These are phyloP conservation scores for Corniculantispora saksenae DNA, from an alignment of 2,329 filamentous ascomycete species.

Conservation along the genomic window DNA sequence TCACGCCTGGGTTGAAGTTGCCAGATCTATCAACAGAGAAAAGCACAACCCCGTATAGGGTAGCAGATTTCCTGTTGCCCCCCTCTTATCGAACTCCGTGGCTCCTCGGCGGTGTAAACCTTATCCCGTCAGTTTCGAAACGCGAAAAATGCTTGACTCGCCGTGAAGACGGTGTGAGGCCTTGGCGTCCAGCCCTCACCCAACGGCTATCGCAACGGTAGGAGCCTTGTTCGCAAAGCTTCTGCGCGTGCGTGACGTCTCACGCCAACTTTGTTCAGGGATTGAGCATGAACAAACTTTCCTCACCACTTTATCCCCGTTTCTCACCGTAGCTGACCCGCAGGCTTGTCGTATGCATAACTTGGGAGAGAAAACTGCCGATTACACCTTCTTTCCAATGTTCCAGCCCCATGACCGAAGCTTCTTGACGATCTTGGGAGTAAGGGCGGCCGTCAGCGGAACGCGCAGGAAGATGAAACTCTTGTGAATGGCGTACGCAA, in stretches of 20 bases:
- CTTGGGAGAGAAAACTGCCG: not conserved
- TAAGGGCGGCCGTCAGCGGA: slow-evolving; percentile 84
- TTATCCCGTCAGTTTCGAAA: not conserved
- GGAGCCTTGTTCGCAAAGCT: not conserved
- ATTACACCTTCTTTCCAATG: slow-evolving; percentile 70
- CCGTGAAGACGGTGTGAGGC: not conserved
- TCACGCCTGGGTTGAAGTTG: not conserved
- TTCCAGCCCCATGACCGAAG: slow-evolving; percentile 90
- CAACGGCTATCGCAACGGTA: not conserved
- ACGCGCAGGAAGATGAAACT: slow-evolving; percentile 96
- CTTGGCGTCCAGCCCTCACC: not conserved
- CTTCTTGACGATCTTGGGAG: slow-evolving; percentile 90
- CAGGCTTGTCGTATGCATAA: not conserved
- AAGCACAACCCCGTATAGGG: not conserved
- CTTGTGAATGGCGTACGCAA: slow-evolving; percentile 97
- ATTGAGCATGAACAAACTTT: not conserved
- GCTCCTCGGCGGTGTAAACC: not conserved
- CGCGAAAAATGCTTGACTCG: slow-evolving; percentile 9
- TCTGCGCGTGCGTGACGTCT: not conserved
- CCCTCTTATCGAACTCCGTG: not conserved
- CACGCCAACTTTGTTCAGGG: not conserved
- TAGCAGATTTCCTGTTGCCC: not conserved
- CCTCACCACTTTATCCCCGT: not conserved
- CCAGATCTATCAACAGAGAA: not conserved
- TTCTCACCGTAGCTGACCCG: not conserved